phyloP scores from a whole-genome alignment of 2,329 filamentous ascomycete genomes.

The Hansfordia pulvinata region DNA sequence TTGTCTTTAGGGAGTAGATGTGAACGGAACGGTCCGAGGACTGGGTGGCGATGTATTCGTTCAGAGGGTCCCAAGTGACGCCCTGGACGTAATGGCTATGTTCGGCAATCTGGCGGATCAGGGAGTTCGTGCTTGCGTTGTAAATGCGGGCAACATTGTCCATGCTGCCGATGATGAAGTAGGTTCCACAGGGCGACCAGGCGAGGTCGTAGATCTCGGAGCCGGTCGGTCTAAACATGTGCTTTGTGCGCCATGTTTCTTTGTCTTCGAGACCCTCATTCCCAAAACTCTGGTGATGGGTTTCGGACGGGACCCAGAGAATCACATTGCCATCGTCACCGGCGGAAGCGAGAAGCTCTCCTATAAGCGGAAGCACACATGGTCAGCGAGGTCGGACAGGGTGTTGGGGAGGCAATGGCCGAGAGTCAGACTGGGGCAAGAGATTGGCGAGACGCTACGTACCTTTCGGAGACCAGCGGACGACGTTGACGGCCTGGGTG shows the following conservation, averaged over 20 bases:
- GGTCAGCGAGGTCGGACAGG: neutral
- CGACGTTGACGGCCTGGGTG: slow-evolving; percentile 95
- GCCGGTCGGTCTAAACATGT: slow-evolving; percentile 91
- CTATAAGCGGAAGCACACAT: slow-evolving; percentile 27
- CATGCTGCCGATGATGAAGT: slow-evolving; percentile 99
- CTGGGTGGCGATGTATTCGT: slow-evolving; percentile 96
- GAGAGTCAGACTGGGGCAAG: slow-evolving; percentile 7
- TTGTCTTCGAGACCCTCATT: slow-evolving; percentile 84
- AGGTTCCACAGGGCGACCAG: slow-evolving; percentile 93
- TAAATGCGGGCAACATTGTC: slow-evolving; percentile 97
- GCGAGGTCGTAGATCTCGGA: slow-evolving; percentile 97
- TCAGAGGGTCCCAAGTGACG: slow-evolving; percentile 94
- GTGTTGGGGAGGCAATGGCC: neutral
- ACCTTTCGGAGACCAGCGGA: slow-evolving; percentile 92
- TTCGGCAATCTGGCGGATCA: slow-evolving; percentile 88
- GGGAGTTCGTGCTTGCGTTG: slow-evolving; percentile 68
- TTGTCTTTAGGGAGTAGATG: slow-evolving; percentile 91
- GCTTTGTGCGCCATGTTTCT: slow-evolving; percentile 91
- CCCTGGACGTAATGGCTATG: slow-evolving; percentile 98
- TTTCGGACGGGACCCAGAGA: slow-evolving; percentile 84
- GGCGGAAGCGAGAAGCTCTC: slow-evolving; percentile 85
- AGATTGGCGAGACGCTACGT: slow-evolving; percentile 15
- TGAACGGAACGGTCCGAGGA: slow-evolving; percentile 97
- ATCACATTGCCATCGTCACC: slow-evolving; percentile 97
- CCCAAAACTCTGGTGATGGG: slow-evolving; percentile 56